phyloP scores from a whole-genome alignment of 768 basidiomycete species.

The Boletus speciosus region DNA sequence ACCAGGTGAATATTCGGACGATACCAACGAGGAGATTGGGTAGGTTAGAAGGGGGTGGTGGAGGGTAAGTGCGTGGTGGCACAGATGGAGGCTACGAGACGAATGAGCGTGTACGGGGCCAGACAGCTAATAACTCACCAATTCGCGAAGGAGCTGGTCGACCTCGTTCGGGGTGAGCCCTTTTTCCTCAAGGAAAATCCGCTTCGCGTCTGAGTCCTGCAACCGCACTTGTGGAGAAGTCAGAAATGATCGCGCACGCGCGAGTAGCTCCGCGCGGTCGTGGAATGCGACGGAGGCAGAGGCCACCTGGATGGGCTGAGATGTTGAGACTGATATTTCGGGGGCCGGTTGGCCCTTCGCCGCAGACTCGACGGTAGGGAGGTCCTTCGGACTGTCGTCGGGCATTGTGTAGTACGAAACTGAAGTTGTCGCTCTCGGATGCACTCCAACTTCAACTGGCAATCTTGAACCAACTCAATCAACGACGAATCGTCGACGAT shows the following conservation, averaged over 20 bases:
- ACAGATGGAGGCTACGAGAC: constrained; percentile 41
- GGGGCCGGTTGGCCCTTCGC: not conserved
- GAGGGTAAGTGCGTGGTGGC: constrained; percentile 73
- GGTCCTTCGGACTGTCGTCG: constrained; percentile 9
- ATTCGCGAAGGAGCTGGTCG: constrained; percentile 51
- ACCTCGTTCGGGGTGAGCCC: constrained; percentile 64
- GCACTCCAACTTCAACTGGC: not conserved
- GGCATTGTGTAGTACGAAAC: constrained; percentile 11
- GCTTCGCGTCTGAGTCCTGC: constrained; percentile 55
- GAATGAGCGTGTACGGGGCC: constrained; percentile 5
- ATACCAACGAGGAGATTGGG: constrained; percentile 64
- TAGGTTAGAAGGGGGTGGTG: constrained; percentile 63
- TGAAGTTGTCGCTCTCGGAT: not conserved
- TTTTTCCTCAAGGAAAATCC: constrained; percentile 65
- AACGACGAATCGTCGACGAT: too few species aligned
- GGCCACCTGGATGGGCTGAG: constrained; percentile 1
- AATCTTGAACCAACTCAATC: not conserved
- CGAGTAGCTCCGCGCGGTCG: constrained; percentile 43
- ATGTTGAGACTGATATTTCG: not conserved
- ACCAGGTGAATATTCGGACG: constrained; percentile 59
- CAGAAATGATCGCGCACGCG: constrained; percentile 62
- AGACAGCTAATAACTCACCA: constrained; percentile 38
- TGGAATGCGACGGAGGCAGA: not conserved
- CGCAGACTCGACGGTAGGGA: not conserved
- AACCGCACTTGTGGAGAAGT: constrained; percentile 59